Evolutionary conservation across 805 yeast genomes (phyloP).

Genomic region (Sungouiozyma intestinalis): DNA sequence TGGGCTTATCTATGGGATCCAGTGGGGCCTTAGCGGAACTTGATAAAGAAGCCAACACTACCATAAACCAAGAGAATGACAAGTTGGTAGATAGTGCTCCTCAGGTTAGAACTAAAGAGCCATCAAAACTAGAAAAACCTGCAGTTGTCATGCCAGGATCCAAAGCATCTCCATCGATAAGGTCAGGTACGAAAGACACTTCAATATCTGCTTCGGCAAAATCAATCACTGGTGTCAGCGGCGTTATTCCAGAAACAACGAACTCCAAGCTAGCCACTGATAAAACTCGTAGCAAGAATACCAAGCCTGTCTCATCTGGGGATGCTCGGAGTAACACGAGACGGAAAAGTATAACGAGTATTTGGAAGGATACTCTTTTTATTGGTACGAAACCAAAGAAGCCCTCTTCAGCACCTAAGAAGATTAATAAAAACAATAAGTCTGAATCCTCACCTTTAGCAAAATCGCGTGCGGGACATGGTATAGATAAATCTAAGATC

Average conservation of each 20-base stretch:
- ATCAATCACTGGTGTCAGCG: slow-evolving; percentile 15
- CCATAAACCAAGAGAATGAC: slow-evolving; percentile 6
- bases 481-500: not conserved
- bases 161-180: not conserved
- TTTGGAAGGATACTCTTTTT: slow-evolving; percentile 2
- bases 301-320: not conserved
- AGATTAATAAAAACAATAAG: not conserved
- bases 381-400: slow-evolving; percentile 1
- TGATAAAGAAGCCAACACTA: not conserved
- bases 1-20: slow-evolving; percentile 4
- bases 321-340: not conserved
- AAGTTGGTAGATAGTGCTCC: slow-evolving; percentile 11
- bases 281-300: not conserved
- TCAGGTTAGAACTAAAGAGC: slow-evolving; percentile 2
- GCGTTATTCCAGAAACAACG: slow-evolving; percentile 6
- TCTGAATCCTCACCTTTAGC: not conserved
- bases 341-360: not conserved
- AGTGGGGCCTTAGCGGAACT: not conserved
- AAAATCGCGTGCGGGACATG: not conserved
- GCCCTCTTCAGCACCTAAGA: too few species aligned
- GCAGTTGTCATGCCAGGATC: not conserved
- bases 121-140: slow-evolving; percentile 3
- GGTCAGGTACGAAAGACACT: slow-evolving; percentile 1
- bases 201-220: slow-evolving; percentile 14
- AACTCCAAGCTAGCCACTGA: not conserved